These are phyloP conservation scores for Flueggea neowawraea DNA, from an alignment of 441 rosid species.

Conservation along the genomic window DNA sequence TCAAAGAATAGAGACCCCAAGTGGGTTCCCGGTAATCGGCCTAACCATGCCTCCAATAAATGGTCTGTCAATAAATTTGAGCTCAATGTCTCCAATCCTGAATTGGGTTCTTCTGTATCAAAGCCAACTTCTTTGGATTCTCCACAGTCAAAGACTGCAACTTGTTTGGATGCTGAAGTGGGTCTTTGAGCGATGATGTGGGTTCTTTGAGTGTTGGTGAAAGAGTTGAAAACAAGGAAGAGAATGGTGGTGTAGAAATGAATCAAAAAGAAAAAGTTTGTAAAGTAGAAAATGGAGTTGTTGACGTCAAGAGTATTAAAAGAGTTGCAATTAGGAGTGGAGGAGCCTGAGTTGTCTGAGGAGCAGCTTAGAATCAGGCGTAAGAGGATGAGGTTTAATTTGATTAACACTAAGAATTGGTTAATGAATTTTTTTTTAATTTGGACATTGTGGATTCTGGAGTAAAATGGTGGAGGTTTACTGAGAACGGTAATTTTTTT, in stretches of 20 bases:
- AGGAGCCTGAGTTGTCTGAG: conserved; percentile 57
- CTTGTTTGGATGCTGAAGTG: conserved; percentile 7
- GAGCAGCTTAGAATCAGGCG: conserved; percentile 49
- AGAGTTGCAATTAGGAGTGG: conserved; percentile 32
- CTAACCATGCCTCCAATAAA: conserved; percentile 17
- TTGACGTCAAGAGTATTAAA: conserved; percentile 34
- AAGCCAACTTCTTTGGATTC: too few species aligned
- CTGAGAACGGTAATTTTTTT: too few species aligned
- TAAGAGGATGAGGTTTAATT: conserved; percentile 35
- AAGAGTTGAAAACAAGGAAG: conserved; percentile 15
- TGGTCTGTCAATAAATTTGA: conserved; percentile 26
- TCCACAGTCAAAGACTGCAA: too few species aligned
- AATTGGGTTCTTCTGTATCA: conserved; percentile 8
- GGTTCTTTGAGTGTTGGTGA: conserved; percentile 20
- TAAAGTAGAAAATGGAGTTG: conserved; percentile 25
- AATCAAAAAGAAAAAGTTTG: conserved; percentile 10
- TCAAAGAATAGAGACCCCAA: conserved; percentile 9
- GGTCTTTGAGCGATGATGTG: conserved; percentile 4
- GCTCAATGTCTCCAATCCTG: conserved; percentile 3
- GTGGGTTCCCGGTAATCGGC: conserved; percentile 20
- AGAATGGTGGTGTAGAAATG: conserved; percentile 1
- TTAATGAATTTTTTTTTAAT: too few species aligned
- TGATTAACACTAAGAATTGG: too few species aligned
- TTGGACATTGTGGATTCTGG: too few species aligned
- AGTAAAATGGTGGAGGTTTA: too few species aligned